Evolutionary conservation across 345 rosid genomes (phyloP), one percentile per base, ranked within the genome.

Genomic region (Arabidopsis suecica): DNA sequence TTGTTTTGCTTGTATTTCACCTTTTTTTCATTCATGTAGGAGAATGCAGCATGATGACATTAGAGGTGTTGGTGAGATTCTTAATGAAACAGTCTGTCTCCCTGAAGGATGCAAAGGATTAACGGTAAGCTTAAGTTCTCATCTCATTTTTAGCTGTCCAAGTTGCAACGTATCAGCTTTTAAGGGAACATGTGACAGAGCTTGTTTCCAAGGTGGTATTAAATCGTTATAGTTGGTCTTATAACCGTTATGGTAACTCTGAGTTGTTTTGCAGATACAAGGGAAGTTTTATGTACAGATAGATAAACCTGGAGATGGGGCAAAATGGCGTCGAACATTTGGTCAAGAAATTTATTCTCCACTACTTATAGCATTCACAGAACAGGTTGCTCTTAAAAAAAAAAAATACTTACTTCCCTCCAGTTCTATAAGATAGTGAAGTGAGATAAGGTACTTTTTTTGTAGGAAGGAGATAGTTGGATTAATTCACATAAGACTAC

Each of bases 301-400:
- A 20, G 96, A 91, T 76, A 88, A 78, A 37, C 76, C 81, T 50
- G 97, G 98, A 81, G 96, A 85, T 65, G 98, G 98, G 71, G 91
- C 97, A 18, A 91, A 85, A 76, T 93, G 98, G 98, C 96, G 98
- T 58, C 90, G 97, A 42, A 84, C 82, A 16, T 75, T 84, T 80
- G 98, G 94, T 44, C 96, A 93, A 59, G 96, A 93, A 85, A 84
- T 91, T 77, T 93, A 88, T 68, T 91, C 97, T 61, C 98, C 98
- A 30, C 86, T 93, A 61, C 92, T 91, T 45, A 71, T 91, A 38
- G 97, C 98, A 61, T 93, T 93, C 80, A 57, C 97, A 30, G 93
- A 93, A 69, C 87, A 89, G 93, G 98, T 93, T 62, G 63, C 75
- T 73, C 53, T 67, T 18, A 55, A 42, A 69, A 33, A 78, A 6